Evolutionary conservation across 106 monocot genomes (phyloP), one percentile per base, ranked within the genome.

Genomic region (Acanthochlamys bracteata): DNA sequence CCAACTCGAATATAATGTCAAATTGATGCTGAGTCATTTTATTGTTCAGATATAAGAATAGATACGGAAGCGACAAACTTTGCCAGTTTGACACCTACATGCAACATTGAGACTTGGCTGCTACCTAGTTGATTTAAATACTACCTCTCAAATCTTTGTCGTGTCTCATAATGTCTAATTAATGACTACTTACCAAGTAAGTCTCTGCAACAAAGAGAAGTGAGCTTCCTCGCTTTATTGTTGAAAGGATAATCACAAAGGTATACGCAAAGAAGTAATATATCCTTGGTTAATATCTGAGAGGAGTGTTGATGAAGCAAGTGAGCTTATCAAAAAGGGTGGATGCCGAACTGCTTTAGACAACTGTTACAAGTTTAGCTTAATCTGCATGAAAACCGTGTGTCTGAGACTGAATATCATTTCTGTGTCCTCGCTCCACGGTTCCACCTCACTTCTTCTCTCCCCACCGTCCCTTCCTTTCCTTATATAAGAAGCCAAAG

Each of bases 371-470:
- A 53, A 7, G 20, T 22, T 27, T 42, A 41, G 2, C 10, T 51
- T 66, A 11, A 47, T 52, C 66, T 52, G 53, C 66, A 66, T 66
- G 66, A 27, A 39, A 33, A 33, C 47, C 26, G 26, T 53, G 66
- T 66, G 65, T 27, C 52, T 49, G 10, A 7, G 0, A 21, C 14
- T 12, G 33, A n/a, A 19, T 46, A 53, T 15, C 52, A 25, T 53
- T 25, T 53, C 66, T 66, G 47, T 66, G 24, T 52, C 53, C 16
- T 53, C 41, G 7, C 24, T 49, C 0, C 17, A 9, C 12, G 4
- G 33, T 66, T 52, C 51, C 66, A 66, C 66, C 23, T 66, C 66
- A 66, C 26, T 25, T 22, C 9, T 3, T 33, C 42, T 20, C 49
- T 25, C 16, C 10, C 11, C 53, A 12, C 14, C 25, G 10, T 42